These are phyloP conservation scores for Yamadazyma trypodendri DNA, from an alignment of 1,139 yeast species.

Conservation along the genomic window DNA sequence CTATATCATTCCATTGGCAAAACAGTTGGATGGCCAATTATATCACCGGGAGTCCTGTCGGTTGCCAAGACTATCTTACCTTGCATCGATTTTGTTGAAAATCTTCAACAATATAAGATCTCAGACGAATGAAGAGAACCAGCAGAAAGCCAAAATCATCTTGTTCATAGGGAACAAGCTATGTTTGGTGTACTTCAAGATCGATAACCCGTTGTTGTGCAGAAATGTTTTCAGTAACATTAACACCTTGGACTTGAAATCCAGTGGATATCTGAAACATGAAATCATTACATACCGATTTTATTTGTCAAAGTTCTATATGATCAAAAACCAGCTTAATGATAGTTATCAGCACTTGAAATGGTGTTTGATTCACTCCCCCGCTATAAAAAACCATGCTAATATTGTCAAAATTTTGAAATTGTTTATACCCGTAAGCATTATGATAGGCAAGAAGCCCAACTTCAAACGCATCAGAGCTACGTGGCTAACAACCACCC, in stretches of 20 bases:
- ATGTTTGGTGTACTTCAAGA: conserved; percentile 61
- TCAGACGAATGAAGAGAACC: conserved; percentile 43
- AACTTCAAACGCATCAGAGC: conserved; percentile 26
- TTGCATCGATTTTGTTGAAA: conserved; percentile 59
- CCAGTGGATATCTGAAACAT: conserved; percentile 35
- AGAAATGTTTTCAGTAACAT: conserved; percentile 75
- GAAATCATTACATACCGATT: conserved; percentile 59
- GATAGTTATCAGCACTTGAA: conserved; percentile 57
- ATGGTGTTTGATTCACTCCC: conserved; percentile 59
- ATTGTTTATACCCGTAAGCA: conserved; percentile 56
- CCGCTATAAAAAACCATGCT: conserved; percentile 21
- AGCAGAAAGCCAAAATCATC: conserved; percentile 50
- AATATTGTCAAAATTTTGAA: conserved; percentile 44
- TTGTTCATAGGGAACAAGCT: conserved; percentile 56
- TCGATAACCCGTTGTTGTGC: conserved; percentile 66
- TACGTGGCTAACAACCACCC: conserved; percentile 19
- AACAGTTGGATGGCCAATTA: conserved; percentile 47
- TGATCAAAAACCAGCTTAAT: conserved; percentile 57
- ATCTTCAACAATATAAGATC: conserved; percentile 64
- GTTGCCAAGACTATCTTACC: conserved; percentile 49
- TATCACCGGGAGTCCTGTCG: conserved; percentile 40
- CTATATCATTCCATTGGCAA: conserved; percentile 49
- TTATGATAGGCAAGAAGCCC: conserved; percentile 53
- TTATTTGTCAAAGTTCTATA: conserved; percentile 63
- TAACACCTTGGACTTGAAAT: conserved; percentile 52